These are phyloP conservation scores for Amaranthus hypochondriacus DNA, from an alignment of 148 eudicot genomes.

Conservation along the genomic window DNA sequence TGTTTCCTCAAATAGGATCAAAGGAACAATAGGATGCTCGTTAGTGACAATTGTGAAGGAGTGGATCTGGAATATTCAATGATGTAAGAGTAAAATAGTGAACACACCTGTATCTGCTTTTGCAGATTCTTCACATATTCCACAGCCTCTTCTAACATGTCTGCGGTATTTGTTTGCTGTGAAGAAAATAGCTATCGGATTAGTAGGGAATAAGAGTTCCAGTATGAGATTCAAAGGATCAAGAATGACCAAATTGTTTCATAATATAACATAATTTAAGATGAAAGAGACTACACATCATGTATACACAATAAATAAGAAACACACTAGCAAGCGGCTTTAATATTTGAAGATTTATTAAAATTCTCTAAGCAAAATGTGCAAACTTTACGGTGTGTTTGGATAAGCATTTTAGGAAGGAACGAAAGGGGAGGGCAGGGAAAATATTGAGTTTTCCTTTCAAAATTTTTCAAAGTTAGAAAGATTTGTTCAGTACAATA, in stretches of 20 bases:
- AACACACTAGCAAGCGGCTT: background rate
- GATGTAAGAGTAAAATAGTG: background rate
- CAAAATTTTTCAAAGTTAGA: too few species aligned
- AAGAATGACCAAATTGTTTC: background rate
- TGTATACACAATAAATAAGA: too few species aligned
- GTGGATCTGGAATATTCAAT: background rate
- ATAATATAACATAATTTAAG: background rate
- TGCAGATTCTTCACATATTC: conserved; percentile 89
- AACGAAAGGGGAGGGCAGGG: too few species aligned
- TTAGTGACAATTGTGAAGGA: too few species aligned
- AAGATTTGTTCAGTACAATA: too few species aligned
- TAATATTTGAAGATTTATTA: background rate
- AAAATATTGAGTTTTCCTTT: too few species aligned
- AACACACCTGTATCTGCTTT: conserved; percentile 65
- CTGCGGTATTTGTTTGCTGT: conserved; percentile 99
- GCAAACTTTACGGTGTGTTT: too few species aligned
- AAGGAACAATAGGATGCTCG: background rate
- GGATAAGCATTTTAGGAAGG: too few species aligned
- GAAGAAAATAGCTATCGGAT: conserved; percentile 6
- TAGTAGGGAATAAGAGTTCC: background rate
- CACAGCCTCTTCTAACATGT: conserved; percentile 97
- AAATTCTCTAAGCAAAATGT: background rate
- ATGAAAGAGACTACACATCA: background rate
- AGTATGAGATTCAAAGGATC: background rate
- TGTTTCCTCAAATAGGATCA: background rate